Base-by-base conservation (phyloP, 2,329 filamentous ascomycete species). In the Anthostomella pinea region DNA sequence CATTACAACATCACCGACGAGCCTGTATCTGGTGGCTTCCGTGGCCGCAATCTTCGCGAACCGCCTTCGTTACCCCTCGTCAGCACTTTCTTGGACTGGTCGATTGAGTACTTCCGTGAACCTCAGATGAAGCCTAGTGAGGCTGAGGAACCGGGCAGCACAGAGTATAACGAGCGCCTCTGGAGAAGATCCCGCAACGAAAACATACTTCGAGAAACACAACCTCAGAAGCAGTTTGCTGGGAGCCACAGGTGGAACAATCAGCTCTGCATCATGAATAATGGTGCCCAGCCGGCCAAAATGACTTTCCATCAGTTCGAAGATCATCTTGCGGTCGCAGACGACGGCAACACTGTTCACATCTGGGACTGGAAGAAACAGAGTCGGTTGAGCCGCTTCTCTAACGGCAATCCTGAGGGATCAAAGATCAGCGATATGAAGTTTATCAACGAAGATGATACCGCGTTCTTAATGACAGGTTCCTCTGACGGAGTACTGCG, bases 291-390 rank as follows among this genome's bases (percentile, higher is more conserved):
- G 59, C 91, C 93, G 0, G 80, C 83, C 46, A 94, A 90, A 66
- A 86, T 98, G 83, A 85, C 87, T 5, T 95, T 97, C 62, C 93
- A 98, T 65, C 93, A 98, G 59, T 98, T 96, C 53, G 93, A 98
- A 59, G 87, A 96, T 55, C 90, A 97, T 58, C 76, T 98, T 14
- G 87, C 93, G 2, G 88, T 96, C 9, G 87, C 89, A 9, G 93
- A 98, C 63, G 90, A 95, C 53, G 81, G 85, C 37, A 94, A 98
- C 63, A 94, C 83, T 3, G 81, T 97, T 50, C 83, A 79, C 39
- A 79, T 98, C 19, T 97, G 93, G 87, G 93, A 98, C 62, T 98
- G 90, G 85, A 83, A 88, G 63, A 79, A 77, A 36, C 80, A 85
- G 48, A 75, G 73, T 32, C 79, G 83, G 21, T 69, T 95, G 46